phyloP scores from a whole-genome alignment of 1,284 basidiomycete genomes.

The Boletellus deceptivus region DNA sequence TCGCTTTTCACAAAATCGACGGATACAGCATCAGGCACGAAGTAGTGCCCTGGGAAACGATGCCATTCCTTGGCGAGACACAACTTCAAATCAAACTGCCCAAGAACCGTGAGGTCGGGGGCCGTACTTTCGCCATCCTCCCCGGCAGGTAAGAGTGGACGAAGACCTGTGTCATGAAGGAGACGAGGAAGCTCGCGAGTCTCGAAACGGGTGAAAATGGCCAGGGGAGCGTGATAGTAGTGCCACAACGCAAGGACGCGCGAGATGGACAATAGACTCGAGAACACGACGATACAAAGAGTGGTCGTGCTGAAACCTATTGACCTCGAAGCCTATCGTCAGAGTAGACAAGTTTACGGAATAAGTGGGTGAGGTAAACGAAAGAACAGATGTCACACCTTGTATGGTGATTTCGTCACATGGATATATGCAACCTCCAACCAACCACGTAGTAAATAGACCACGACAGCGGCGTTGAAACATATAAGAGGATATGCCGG shows the following conservation, averaged over 20 bases:
- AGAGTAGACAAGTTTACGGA: neutral
- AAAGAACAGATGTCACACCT: conserved; percentile 45
- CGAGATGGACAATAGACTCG: conserved; percentile 70
- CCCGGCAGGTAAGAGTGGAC: conserved; percentile 45
- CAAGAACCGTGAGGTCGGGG: conserved; percentile 70
- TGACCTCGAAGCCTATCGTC: conserved; percentile 68
- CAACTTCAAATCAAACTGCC: conserved; percentile 72
- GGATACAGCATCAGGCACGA: conserved; percentile 80
- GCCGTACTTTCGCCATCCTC: conserved; percentile 53
- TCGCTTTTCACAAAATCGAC: conserved; percentile 89
- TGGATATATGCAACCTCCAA: conserved; percentile 75
- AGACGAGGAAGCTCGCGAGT: conserved; percentile 78
- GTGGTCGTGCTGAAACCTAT: conserved; percentile 78
- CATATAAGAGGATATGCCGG: conserved; percentile 90
- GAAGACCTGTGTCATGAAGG: conserved; percentile 68
- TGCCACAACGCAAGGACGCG: conserved; percentile 80
- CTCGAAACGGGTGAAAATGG: conserved; percentile 73
- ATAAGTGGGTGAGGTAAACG: conserved; percentile 6
- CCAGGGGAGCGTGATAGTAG: conserved; percentile 91
- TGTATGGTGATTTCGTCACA: conserved; percentile 79
- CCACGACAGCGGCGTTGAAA: conserved; percentile 88
- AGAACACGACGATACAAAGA: conserved; percentile 61
- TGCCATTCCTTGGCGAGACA: conserved; percentile 97
- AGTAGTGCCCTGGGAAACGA: conserved; percentile 88
- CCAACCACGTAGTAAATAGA: conserved; percentile 86